Evolutionary conservation across 1,284 basidiomycete species (phyloP), one percentile per base, ranked within the genome.

Genomic region (Fomes fomentarius): DNA sequence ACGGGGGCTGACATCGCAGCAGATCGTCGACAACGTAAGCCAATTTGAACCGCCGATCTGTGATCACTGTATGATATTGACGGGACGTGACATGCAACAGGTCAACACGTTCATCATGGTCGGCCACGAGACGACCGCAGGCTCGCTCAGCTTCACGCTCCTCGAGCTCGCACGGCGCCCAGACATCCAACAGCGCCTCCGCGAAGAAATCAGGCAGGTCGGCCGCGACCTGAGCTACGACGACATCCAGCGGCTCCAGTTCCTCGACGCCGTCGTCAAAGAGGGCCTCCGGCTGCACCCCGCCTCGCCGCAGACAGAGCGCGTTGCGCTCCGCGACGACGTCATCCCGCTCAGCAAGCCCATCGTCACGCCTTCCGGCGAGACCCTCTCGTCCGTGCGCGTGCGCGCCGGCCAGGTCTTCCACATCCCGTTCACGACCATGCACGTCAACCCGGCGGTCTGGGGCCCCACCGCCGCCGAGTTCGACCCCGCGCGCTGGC

Each of bases 231-330:
- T 69, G 26, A 58, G 60, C 14, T 78, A 77, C 67, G 78, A 84
- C 12, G 76, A 84, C 54, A 67, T 84, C 2, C 71, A 69, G 41
- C 66, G 71, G 25, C 62, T 69, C 14, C 53, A 79, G 0, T 86
- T 81, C 64, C 75, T 89, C 19, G 81, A 87, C 57, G 80, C 82
- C 0, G 77, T 89, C 54, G 59, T 63, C 49, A 57, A 65, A 53
- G 65, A 64, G 56, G 61, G 74, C 5, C 68, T 78, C 6, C 73
- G 77, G 26, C 57, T 78, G 30, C 70, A 74, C 55, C 71, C 77
- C 17, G 70, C 75, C 14, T 71, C 72, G 1, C 69, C 71, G 2
- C 65, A 70, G 37, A 77, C 75, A 7, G 66, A 74, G 52, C 72
- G 76, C 30, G 63, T 74, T 30, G 73, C 65, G 12, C 59, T 63